Evolutionary conservation across 2,329 filamentous ascomycete genomes (phyloP), one percentile per base, ranked within the genome.

Genomic region (Exophiala sp.): DNA sequence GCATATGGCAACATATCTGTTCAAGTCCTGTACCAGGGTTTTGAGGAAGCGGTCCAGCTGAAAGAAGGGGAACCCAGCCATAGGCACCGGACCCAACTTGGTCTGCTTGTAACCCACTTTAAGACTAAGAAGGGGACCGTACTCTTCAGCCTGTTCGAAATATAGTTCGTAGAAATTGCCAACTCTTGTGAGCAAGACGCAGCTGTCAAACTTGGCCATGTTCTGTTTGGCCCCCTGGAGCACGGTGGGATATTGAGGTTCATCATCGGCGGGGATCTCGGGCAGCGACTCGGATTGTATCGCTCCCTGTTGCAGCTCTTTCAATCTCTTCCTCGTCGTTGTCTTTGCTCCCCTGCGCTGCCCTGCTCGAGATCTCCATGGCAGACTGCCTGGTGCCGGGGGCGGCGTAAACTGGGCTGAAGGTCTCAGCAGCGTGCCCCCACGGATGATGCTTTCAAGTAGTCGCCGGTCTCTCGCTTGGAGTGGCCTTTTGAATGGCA

Each of bases 161-260:
- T 98, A 98, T 51, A 98, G 73, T 78, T 98, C 93, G 69, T 97
- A 98, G 70, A 98, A 98, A 53, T 90, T 85, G 48, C 93, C 93
- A 22, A 98, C 89, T 49, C 91, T 81, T 2, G 93, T 98, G 52
- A 98, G 72, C 6, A 98, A 68, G 32, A 98, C 86, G 68, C 91
- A 97, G 62, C 94, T 88, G 62, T 83, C 80, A 70, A 95, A 96
- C 62, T 85, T 89, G 59, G 82, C 78, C 84, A 97, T 95, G 69
- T 95, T 94, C 59, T 83, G 87, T 49, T 82, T 80, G 22, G 88
- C 91, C 66, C 95, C 89, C 63, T 88, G 80, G 50, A 97, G 73
- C 41, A 97, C 86, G n/a, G 88, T 86, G 13, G 93, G 90, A 67
- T 96, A 96, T 52, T 73, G 73, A 16, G 77, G 76, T 24, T 69